phyloP scores from a whole-genome alignment of 371 early-diverging fungal species.

The Mortierella sp. region DNA sequence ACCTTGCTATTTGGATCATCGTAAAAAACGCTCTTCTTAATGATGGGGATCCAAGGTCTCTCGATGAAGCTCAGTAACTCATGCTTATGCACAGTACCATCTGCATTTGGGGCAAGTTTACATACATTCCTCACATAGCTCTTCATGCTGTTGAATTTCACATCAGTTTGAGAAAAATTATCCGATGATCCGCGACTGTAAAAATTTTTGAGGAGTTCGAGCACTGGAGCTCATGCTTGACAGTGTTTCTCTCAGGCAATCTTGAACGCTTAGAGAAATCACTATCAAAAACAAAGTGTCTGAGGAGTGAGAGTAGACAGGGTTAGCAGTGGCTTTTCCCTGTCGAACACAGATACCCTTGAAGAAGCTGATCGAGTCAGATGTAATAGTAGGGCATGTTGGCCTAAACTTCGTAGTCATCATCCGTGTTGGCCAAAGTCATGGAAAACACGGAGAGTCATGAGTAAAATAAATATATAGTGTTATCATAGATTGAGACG shows the following conservation, averaged over 20 bases:
- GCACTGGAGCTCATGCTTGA: slow-evolving; percentile 30
- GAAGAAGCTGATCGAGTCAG: slow-evolving; percentile 19
- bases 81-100: not conserved
- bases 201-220: not conserved
- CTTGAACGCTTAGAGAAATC: slow-evolving; percentile 15
- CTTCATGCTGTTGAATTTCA: not conserved
- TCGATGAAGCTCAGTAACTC: not conserved
- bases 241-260: slow-evolving; percentile 18
- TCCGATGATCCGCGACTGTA: slow-evolving; percentile 3
- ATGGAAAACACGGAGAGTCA: not conserved
- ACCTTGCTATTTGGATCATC: too few relatives aligned
- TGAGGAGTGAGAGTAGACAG: slow-evolving; percentile 1
- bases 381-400: slow-evolving; percentile 13
- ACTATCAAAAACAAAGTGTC: slow-evolving; percentile 4
- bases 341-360: slow-evolving; percentile 32
- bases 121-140: slow-evolving; percentile 27
- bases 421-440: not conserved
- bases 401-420: slow-evolving; percentile 33
- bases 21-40: slow-evolving; percentile 10
- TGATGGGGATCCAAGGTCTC: not conserved
- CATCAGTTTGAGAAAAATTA: not conserved
- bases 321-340: slow-evolving; percentile 18
- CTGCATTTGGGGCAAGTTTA: not conserved
- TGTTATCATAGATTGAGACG: not conserved
- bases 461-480: not conserved